Evolutionary conservation across 2,329 filamentous ascomycete species (phyloP), one percentile per base, ranked within the genome.

Genomic region (Curvularia hawaiiensis): DNA sequence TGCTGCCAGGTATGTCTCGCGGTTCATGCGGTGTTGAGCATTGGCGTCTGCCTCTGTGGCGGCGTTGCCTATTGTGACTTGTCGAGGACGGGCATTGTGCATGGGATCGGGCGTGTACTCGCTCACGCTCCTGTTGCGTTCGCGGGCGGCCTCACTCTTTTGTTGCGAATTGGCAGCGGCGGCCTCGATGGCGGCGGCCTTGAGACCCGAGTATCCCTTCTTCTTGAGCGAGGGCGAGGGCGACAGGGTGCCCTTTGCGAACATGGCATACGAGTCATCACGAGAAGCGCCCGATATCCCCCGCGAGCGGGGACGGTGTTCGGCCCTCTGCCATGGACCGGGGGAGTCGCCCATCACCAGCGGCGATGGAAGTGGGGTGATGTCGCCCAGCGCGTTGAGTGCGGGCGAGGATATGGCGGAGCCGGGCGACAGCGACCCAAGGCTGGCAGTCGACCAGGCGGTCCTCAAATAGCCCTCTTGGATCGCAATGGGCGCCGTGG

Each of bases 41-140:
- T 80, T n/a, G 82, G 81, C 18, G 82, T 80, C 33, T 78, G 78
- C 33, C 75, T 69, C 78, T 78, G 61, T 75, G 12, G 67, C 63
- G 18, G 67, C 58, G 51, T 64, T 69, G 38, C 87, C 81, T 16
- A 95, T 87, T 0, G 89, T 91, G 54, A 90, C 84, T 61, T 91
- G 88, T 43, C 92, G 85, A 31, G 80, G 78, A 69, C 87, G 90
- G 0, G 88, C 83, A 49, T 90, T 84, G 43, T 87, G 82, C 62
- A 89, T 80, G 5, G 85, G 79, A 52, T 95, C 90, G 2, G 92
- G 92, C 0, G 87, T 83, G 75, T 96, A 97, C 63, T 97, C 93
- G 79, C 92, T 97, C 26, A 95, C 80, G 75, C 93, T 97, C 67
- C 93, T 85, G 74, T 95, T 92, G 58, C 90, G 85, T 12, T 81